These are phyloP conservation scores for Cystofilobasidium ferigula DNA, from an alignment of 768 basidiomycete species.

Conservation along the genomic window DNA sequence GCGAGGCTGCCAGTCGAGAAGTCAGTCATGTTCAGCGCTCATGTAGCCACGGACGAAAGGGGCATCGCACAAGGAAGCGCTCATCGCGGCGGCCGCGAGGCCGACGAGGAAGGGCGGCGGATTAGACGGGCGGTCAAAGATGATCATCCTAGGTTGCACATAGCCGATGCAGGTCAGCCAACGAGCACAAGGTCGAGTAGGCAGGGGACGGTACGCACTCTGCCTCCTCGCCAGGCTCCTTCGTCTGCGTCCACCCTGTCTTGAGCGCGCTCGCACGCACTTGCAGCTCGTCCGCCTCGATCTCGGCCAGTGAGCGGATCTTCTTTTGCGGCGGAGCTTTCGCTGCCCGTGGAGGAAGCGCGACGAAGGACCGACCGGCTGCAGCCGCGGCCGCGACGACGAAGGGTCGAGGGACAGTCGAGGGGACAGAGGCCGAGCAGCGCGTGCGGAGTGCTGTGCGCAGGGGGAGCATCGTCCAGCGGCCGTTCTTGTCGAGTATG, in stretches of 20 bases:
- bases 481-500: too few relatives aligned
- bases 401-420: too few relatives aligned
- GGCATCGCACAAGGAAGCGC: not conserved
- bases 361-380: not conserved
- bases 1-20: too few relatives aligned
- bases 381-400: too few relatives aligned
- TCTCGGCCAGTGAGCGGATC: slow-evolving; percentile 1
- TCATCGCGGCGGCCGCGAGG: not conserved
- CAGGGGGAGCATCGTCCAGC: too few relatives aligned
- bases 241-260: not conserved
- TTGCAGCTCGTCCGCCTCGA: not conserved
- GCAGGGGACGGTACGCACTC: not conserved
- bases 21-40: too few relatives aligned
- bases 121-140: not conserved
- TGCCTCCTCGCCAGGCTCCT: not conserved
- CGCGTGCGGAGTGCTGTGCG: too few relatives aligned
- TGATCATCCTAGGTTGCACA: not conserved
- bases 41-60: too few relatives aligned
- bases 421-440: too few relatives aligned
- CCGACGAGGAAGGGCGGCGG: not conserved
- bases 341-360: not conserved
- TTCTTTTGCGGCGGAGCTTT: not conserved
- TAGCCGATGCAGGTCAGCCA: too few relatives aligned
- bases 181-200: too few relatives aligned
- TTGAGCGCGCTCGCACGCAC: not conserved